Evolutionary conservation across 202 grass and related monocot species (phyloP).

Genomic region (Brachypodium distachyon): DNA sequence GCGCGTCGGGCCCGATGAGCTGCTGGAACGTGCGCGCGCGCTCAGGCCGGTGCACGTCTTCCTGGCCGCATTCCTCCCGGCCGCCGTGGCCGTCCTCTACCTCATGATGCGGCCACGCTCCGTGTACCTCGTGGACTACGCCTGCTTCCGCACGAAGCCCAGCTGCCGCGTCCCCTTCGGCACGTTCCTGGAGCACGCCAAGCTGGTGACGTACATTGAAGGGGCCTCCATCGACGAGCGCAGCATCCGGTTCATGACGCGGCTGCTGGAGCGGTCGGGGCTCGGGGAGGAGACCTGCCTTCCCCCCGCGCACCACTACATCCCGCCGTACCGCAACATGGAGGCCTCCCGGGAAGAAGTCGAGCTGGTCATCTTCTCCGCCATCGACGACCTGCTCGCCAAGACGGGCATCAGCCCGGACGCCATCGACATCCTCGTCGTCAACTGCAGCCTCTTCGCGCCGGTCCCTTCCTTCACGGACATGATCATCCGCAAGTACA

Average conservation of each 20-base stretch:
- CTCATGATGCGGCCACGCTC: slow-evolving; percentile 34
- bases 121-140: slow-evolving; percentile 69
- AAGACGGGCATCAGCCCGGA: slow-evolving; percentile 32
- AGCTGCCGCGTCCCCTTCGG: slow-evolving; percentile 65
- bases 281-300: slow-evolving; percentile 85
- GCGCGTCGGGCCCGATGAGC: slow-evolving; percentile 19
- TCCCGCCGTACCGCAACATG: slow-evolving; percentile 73
- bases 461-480: slow-evolving; percentile 75
- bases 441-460: slow-evolving; percentile 91
- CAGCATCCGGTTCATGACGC: slow-evolving; percentile 76
- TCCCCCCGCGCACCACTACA: slow-evolving; percentile 74
- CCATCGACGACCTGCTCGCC: slow-evolving; percentile 59
- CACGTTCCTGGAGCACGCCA: slow-evolving; percentile 88
- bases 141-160: slow-evolving; percentile 54
- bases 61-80: slow-evolving; percentile 13
- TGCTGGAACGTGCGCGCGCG: neutral
- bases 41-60: slow-evolving; percentile 23
- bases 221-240: slow-evolving; percentile 47
- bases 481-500: slow-evolving; percentile 77
- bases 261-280: slow-evolving; percentile 74
- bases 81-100: slow-evolving; percentile 30
- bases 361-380: slow-evolving; percentile 65
- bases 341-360: slow-evolving; percentile 60
- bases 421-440: slow-evolving; percentile 67
- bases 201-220: slow-evolving; percentile 43